Conservation (phyloP, 306 rosid genomes). For the Sicyos baderoa region DNA sequence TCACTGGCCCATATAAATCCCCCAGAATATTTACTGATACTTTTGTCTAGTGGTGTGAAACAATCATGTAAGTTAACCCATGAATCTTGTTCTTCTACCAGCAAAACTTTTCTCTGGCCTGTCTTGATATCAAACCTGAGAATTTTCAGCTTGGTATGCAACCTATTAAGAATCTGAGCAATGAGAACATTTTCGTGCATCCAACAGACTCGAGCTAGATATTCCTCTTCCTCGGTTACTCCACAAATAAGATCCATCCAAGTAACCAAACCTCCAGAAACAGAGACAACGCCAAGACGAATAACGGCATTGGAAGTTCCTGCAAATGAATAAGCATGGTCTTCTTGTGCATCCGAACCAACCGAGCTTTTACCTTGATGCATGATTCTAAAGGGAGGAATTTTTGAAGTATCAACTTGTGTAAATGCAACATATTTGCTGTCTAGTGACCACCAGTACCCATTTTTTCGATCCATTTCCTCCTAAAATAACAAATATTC, state of each 20-base stretch:
- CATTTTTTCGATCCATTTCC: constrained; percentile 92
- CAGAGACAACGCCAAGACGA: constrained; percentile 74
- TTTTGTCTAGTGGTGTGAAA: constrained; percentile 75
- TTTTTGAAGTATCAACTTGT: constrained; percentile 80
- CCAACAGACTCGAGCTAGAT: constrained; percentile 90
- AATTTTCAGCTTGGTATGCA: constrained; percentile 63
- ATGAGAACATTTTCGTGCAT: constrained; percentile 64
- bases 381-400: constrained; percentile 87
- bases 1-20: constrained; percentile 98
- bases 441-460: constrained; percentile 97
- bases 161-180: constrained; percentile 79
- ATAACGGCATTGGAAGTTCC: constrained; percentile 89
- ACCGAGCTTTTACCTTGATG: constrained; percentile 84
- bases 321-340: constrained; percentile 89
- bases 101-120: constrained; percentile 48
- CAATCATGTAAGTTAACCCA: constrained; percentile 90
- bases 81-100: constrained; percentile 59
- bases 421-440: constrained; percentile 82
- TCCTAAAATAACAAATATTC: constrained; percentile 45
- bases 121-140: constrained; percentile 64
- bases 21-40: constrained; percentile 53
- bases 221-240: constrained; percentile 57
- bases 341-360: constrained; percentile 89
- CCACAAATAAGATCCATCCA: constrained; percentile 97
- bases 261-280: constrained; percentile 54